Base-by-base conservation (phyloP, 495 filamentous ascomycete genomes). In the Aspergillus carlsbadensis region DNA sequence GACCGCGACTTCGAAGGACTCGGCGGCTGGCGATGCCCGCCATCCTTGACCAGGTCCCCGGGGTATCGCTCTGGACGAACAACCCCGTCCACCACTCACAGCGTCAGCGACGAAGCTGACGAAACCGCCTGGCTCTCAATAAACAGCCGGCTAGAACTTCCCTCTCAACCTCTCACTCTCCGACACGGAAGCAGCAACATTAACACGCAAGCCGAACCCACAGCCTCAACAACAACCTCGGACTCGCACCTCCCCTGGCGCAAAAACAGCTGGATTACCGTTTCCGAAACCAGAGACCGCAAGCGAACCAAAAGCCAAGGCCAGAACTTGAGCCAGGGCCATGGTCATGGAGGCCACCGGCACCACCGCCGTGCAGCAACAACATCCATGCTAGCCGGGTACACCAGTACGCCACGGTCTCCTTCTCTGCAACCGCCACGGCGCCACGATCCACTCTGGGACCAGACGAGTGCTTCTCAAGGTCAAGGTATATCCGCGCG, bases 1-100 rank as follows among this genome's bases (percentile, higher is more conserved):
- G 77, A 80, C 48, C 78, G 90, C 5, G 90, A 95, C 70, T 95
- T 87, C 61, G 90, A 95, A 72, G 90, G 89, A n/a, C 79, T 95
- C 3, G 90, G 90, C 11, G 90, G 90, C 1, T 92, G 89, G 89
- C 76, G 87, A 50, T 66, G 66, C 18, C 70, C 66, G 26, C 44
- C 57, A 5, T 52, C 63, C 29, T 52, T 63, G 14, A 59, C 60
- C 1, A 59, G 47, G 15, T 34, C 52, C 21, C 59, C 52, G 2
- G 66, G 57, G 6, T 56, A 82, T 14, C 67, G 67, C 20, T 70
- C 70, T 8, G 51, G 49, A 10, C 70, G 70, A 6, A 69, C 73
- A 11, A 74, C 81, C 11, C 76, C 77, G n/a, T 69, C 76, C n/a
- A 21, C 56, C 17, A 24, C 50, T 0, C 33, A 15, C 42, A 57